Percentiles rank a stretch among this genome's conserved stretches.
These are phyloP conservation scores for Cunninghamia lanceolata DNA, from an alignment of 75 land plant genomes.

Conservation along the genomic window DNA sequence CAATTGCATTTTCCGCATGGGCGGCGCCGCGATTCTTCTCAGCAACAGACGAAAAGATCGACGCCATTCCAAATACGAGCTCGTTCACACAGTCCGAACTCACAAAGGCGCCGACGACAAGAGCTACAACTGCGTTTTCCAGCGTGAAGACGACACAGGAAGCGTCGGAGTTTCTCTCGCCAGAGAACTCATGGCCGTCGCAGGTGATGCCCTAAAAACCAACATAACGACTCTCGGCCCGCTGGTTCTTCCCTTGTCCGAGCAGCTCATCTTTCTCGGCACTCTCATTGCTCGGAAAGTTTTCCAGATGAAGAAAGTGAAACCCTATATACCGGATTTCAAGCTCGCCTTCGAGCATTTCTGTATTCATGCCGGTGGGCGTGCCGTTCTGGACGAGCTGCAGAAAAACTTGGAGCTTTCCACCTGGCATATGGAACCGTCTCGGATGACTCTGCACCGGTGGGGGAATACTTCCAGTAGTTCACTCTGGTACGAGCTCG, in stretches of 20 bases:
- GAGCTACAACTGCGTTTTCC: conserved; percentile 25
- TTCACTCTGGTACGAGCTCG: conserved; percentile 36
- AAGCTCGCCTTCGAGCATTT: conserved; percentile 43
- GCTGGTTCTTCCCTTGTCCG: conserved; percentile 39
- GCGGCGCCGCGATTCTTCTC: conserved; percentile 43
- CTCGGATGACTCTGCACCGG: conserved; percentile 33
- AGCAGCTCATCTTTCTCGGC: conserved; percentile 40
- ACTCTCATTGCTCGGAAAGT: conserved; percentile 33
- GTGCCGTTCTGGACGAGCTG: conserved; percentile 30
- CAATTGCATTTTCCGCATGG: conserved; percentile 48
- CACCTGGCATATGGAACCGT: conserved; percentile 39
- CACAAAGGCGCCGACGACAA: conserved; percentile 54
- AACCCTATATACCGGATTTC: conserved; percentile 41
- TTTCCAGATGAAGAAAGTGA: conserved; percentile 26
- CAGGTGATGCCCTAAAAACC: conserved; percentile 46
- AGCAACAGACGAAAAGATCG: conserved; percentile 27
- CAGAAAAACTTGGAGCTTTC: conserved; percentile 29
- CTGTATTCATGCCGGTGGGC: conserved; percentile 36
- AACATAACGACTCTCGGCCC: conserved; percentile 49
- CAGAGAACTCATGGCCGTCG: conserved; percentile 32
- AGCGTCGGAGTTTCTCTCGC: conserved; percentile 33
- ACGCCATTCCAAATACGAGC: conserved; percentile 32
- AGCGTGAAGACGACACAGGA: conserved; percentile 24
- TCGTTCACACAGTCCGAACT: conserved; percentile 41
- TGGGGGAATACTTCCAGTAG: conserved; percentile 41